Evolutionary conservation across 2,329 filamentous ascomycete species (phyloP).

Genomic region (Penicillium corylophilum): DNA sequence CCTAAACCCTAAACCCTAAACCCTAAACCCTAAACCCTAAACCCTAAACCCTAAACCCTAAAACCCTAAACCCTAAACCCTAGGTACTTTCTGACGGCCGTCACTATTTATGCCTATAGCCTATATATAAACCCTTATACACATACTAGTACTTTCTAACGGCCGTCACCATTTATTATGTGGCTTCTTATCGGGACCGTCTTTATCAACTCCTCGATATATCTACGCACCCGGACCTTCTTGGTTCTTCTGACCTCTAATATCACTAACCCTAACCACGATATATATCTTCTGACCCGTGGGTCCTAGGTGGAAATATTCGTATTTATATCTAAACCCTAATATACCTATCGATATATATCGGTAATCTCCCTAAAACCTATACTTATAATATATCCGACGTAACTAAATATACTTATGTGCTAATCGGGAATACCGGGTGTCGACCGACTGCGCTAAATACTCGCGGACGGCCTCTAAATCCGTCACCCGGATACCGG

Average conservation of each 20-base stretch:
- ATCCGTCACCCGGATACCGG: background rate
- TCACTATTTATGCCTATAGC: background rate
- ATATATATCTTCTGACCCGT: background rate
- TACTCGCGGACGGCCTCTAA: background rate
- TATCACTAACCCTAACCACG: background rate
- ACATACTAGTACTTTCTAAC: background rate
- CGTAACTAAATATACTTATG: background rate
- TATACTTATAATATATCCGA: background rate
- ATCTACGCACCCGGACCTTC: background rate
- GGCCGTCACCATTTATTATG: background rate
- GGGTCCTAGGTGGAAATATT: background rate
- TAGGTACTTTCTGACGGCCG: background rate
- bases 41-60: no score
- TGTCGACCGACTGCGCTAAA: background rate
- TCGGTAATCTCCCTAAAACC: background rate
- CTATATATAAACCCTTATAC: background rate
- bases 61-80: no score
- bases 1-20: no score
- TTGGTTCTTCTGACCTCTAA: background rate
- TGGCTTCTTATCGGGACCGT: no score
- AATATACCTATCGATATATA: background rate
- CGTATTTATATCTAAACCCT: background rate
- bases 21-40: no score
- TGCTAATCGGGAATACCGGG: background rate
- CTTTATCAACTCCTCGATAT: no score